Evolutionary conservation across 208 protist species (phyloP), one percentile per base, ranked within the genome.

Genomic region (Crithidia expoeki): DNA sequence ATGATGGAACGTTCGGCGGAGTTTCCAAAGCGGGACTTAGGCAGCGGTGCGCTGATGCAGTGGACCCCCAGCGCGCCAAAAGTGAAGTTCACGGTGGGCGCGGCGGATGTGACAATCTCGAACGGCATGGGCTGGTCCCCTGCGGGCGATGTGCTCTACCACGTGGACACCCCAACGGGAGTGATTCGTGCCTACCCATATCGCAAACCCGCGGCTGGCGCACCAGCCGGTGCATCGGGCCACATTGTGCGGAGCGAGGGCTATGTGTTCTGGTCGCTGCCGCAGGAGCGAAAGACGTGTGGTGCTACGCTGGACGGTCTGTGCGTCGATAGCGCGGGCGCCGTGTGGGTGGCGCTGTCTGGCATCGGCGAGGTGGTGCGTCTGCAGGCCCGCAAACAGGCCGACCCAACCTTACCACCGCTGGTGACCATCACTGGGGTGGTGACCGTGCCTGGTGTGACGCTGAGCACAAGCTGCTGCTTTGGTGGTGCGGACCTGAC

Each of bases 121-220:
- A 76, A 76, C 55, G 71, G 71, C 16, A 55, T 76, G 21, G 71
- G 71, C 40, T 76, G 62, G 71, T 76, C 71, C 1, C 71, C 71
- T 2, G 47, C 42, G 10, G 71, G 71, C 25, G 55, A 76, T 11
- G 16, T 64, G 19, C 58, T 76, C 25, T 70, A 76, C 63, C 71
- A 76, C 55, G 36, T 70, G 11, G 71, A 76, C 38, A 70, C 62
- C 23, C 44, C 71, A 0, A 46, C 61, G 11, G 71, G 33, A 2
- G 62, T 65, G 4, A 65, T 76, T 28, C 61, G 61, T 9, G 71
- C 71, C 17, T 69, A 70, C 44, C 71, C 62, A 23, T 76, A 76
- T 40, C 44, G 42, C 28, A n/a, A 17, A 5, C 32, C 25, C 1
- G 4, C 36, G 2, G 6, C 47, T 2, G 49, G 33, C 16, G 23